Evolutionary conservation across 176 grass and related monocot genomes (phyloP).

Genomic region (Pharus latifolius): DNA sequence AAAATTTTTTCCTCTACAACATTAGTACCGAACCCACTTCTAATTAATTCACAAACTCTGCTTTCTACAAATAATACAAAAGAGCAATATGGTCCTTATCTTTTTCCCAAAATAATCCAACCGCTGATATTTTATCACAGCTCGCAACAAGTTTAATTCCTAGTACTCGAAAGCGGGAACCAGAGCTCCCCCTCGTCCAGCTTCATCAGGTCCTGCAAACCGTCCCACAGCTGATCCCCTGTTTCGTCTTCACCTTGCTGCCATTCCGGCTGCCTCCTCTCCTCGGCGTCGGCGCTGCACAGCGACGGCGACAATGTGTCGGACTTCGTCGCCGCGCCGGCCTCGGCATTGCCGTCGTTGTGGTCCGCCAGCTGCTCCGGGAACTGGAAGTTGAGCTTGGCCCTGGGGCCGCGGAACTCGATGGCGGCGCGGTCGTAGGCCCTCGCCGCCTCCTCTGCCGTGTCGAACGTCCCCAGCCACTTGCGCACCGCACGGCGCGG

Average conservation of each 20-base stretch:
- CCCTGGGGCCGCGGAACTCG: conserved; percentile 84
- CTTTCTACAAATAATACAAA: conserved; percentile 27
- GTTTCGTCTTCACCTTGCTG: background rate
- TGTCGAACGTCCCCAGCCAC: conserved; percentile 85
- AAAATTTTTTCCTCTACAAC: conserved; percentile 4
- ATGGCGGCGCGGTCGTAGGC: conserved; percentile 76
- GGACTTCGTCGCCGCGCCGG: background rate
- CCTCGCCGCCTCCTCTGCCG: conserved; percentile 64
- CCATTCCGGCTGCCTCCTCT: background rate
- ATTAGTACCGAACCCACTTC: background rate
- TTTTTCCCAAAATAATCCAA: conserved; percentile 1
- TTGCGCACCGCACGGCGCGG: conserved; percentile 66
- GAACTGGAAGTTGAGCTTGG: conserved; percentile 86
- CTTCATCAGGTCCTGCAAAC: conserved; percentile 57
- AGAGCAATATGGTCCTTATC: background rate
- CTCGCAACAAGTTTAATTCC: conserved; percentile 3
- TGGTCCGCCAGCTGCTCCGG: conserved; percentile 23
- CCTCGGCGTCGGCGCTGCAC: background rate
- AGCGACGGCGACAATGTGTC: conserved; percentile 21
- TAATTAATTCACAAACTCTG: conserved; percentile 44
- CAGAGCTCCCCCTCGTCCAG: conserved; percentile 41
- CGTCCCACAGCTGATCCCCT: conserved; percentile 54
- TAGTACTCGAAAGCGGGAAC: conserved; percentile 12
- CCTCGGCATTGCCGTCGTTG: background rate
- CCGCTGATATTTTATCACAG: conserved; percentile 10